These are phyloP conservation scores for Gynandropsis gynandra DNA, from an alignment of 345 rosid species.

Conservation along the genomic window DNA sequence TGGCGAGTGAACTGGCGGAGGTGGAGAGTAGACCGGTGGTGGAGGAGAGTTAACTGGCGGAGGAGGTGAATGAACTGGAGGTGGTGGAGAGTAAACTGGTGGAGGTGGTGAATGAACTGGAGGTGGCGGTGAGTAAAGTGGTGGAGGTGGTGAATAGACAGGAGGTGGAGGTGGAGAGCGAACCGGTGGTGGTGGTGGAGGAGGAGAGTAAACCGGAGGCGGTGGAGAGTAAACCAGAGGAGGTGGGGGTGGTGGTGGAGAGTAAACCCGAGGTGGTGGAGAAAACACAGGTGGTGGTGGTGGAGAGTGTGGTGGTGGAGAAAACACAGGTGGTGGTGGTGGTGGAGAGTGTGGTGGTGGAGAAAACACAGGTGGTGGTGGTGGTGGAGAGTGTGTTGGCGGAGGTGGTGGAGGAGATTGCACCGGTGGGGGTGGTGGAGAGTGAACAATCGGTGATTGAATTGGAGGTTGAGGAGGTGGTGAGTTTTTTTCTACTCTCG, in stretches of 20 bases:
- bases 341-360: constrained; percentile 8
- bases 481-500: constrained; percentile 7
- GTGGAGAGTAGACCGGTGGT: constrained; percentile 12
- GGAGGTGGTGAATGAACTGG: constrained; percentile 13
- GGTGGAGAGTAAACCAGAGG: not conserved
- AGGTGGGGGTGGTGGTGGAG: constrained; percentile 19
- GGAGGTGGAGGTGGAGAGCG: constrained; percentile 13
- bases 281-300: not conserved
- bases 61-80: constrained; percentile 16
- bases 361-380: too few relatives aligned
- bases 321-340: constrained; percentile 1
- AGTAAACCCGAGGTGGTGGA: not conserved
- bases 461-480: constrained; percentile 23
- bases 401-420: not conserved
- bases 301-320: not conserved
- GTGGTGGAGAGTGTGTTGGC: constrained; percentile 7
- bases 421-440: constrained; percentile 19
- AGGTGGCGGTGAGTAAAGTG: not conserved
- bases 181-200: not conserved
- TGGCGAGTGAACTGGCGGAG: constrained; percentile 18
- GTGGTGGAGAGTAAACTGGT: not conserved
- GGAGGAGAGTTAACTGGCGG: constrained; percentile 15
- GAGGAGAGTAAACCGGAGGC: too few relatives aligned
- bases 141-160: constrained; percentile 13
- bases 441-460: not conserved